Base-by-base conservation (phyloP, 768 basidiomycete genomes). In the Chlorophyllum brunneum region DNA sequence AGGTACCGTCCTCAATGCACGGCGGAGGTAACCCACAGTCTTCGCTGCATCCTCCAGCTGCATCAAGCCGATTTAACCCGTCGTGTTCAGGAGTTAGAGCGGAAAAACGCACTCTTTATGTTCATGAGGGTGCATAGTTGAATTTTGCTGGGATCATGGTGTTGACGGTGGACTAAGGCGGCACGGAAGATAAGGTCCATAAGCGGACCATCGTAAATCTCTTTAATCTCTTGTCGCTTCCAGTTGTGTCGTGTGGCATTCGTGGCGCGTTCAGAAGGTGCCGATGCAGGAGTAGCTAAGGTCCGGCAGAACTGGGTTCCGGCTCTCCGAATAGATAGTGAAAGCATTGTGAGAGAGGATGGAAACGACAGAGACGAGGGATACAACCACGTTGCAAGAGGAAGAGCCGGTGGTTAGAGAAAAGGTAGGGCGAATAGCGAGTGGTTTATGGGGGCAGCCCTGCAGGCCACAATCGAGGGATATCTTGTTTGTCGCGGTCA, bases 121-220 rank as follows among this genome's bases (percentile, higher is more conserved):
- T 98, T 98, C 88, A 98, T 93, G 26, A 98, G 78, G 3, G 95
- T 98, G 61, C 95, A 98, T 27, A 98, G 79, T 70, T 98, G 95
- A 26, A 98, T 83, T 75, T 97, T 92, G 60, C 70, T 78, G 27
- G 94, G 86, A 70, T 95, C 88, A 59, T 97, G 92, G 66, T 88
- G 75, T 63, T 85, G 79, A 58, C 95, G 77, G 68, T 98, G 95
- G 9, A 95, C 79, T 2, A 80, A 68, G 11, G 93, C 90, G 30
- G 95, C 86, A 45, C 83, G 81, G 68, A 88, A 98, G 55, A 95
- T 85, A 48, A 95, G 85, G 39, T 94, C 89, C 60, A 98, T 80
- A 46, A 98, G 68, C 5, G 95, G 91, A 3, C 76, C 75, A 66
- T 97, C 83, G 64, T 91, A 98, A 50, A 98, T 85, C 48, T 77